Conservation (phyloP, 2,329 filamentous ascomycete genomes). For the Blastomyces parvus region DNA sequence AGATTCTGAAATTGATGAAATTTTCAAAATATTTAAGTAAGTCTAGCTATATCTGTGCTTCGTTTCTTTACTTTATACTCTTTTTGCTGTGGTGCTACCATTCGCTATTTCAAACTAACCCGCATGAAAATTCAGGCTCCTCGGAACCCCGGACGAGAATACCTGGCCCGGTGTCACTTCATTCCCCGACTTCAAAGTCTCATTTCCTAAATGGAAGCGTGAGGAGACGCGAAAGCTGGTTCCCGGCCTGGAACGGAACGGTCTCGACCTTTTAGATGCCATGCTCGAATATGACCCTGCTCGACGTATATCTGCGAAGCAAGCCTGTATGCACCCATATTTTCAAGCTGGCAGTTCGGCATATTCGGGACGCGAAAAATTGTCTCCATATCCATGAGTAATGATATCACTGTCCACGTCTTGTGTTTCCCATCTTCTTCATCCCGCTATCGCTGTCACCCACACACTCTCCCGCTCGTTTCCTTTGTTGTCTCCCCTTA, state of each 20-base stretch:
- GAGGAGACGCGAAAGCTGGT: slow-evolving; percentile 59
- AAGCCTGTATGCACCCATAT: slow-evolving; percentile 74
- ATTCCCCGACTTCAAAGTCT: slow-evolving; percentile 86
- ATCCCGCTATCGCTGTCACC: neutral
- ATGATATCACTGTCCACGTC: slow-evolving; percentile 1
- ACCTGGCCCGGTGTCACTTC: slow-evolving; percentile 88
- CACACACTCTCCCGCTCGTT: neutral
- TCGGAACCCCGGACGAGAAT: slow-evolving; percentile 74
- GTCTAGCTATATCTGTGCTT: slow-evolving; percentile 22
- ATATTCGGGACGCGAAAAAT: slow-evolving; percentile 38
- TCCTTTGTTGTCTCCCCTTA: neutral
- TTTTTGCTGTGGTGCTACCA: neutral
- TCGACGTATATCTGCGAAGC: slow-evolving; percentile 78
- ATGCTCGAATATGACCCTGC: slow-evolving; percentile 84
- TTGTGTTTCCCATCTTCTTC: neutral
- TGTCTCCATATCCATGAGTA: slow-evolving; percentile 33
- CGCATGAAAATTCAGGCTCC: slow-evolving; percentile 42
- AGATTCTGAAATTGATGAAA: slow-evolving; percentile 87
- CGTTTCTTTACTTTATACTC: neutral
- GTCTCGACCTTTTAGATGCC: slow-evolving; percentile 44
- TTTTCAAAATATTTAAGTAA: slow-evolving; percentile 89
- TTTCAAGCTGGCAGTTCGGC: slow-evolving; percentile 49
- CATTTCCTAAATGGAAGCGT: slow-evolving; percentile 83
- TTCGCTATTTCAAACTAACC: slow-evolving; percentile 1
- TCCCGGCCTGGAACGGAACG: slow-evolving; percentile 58